A percentile compares a stretch with the other conserved stretches of the same genome.
Evolutionary conservation across 208 protist genomes (phyloP).

Genomic region (Trypanosoma cruzi): DNA sequence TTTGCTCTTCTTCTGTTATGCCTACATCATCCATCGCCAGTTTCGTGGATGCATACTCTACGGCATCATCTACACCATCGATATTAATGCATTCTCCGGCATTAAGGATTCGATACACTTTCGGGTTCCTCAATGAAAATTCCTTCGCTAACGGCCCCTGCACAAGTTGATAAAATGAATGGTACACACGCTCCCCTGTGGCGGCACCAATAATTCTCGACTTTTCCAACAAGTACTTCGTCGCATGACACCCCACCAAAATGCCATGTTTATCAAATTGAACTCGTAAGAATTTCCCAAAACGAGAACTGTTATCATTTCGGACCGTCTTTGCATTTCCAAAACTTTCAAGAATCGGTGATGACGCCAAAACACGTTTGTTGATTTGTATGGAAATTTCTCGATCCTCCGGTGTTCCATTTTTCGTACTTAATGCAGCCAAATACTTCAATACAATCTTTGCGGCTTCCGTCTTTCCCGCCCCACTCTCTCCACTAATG

Average conservation of each 20-base stretch:
- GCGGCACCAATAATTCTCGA: conserved; percentile 64
- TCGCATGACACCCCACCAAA: conserved; percentile 46
- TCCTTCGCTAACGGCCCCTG: conserved; percentile 24
- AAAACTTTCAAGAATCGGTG: conserved; percentile 91
- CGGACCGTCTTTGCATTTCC: conserved; percentile 90
- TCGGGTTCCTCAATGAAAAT: conserved; percentile 23
- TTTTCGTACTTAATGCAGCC: conserved; percentile 26
- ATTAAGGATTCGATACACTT: conserved; percentile 31
- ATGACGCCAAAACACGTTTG: conserved; percentile 44
- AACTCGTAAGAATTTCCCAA: conserved; percentile 83
- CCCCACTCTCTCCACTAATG: conserved; percentile 46
- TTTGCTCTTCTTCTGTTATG: conserved; percentile 53
- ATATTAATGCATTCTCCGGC: conserved; percentile 33
- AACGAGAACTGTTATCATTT: conserved; percentile 91
- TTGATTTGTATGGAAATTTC: conserved; percentile 27
- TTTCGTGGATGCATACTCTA: conserved; percentile 27
- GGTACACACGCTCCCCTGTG: conserved; percentile 74
- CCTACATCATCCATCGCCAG: conserved; percentile 59
- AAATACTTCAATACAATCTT: conserved; percentile 49
- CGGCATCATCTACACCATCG: conserved; percentile 45
- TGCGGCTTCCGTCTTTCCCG: conserved; percentile 42
- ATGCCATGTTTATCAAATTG: conserved; percentile 52
- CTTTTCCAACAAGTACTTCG: conserved; percentile 82
- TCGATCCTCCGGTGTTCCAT: conserved; percentile 24
- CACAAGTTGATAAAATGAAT: conserved; percentile 87